Base-by-base conservation (phyloP, 495 filamentous ascomycete species). In the Trichoderma erinaceum region DNA sequence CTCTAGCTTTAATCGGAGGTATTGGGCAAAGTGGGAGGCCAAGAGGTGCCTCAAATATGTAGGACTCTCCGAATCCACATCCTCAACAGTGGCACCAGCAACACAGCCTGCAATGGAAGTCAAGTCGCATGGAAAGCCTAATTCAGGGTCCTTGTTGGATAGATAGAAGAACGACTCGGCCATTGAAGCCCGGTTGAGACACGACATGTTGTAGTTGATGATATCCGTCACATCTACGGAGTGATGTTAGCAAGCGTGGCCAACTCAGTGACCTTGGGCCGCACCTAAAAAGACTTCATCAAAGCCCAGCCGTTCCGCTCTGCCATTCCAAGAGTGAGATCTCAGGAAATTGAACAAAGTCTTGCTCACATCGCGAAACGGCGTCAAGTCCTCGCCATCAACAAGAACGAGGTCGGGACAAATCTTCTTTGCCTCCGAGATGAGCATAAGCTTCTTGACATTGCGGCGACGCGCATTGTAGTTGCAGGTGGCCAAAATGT, bases 401-500 rank as follows among this genome's bases (percentile, higher is more conserved):
- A 93, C 85, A 58, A 97, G 87, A 64, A 96, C 86, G 35, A 97
- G 84, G 65, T 96, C 91, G 0, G 93, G 92, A 72, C 92, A 95
- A 67, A 88, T 79, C 71, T 86, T 86, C 75, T 87, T 90, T 4
- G 93, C 94, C 70, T 97, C 91, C 63, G 78, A 82, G 76, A 97
- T 89, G 46, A 91, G 81, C 78, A 93, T 90, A 38, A 97, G 81
- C 79, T 98, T 97, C 77, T 83, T 83, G 48, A 97, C 81, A 32
- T 94, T 94, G 43, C 87, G 80, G 23, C 75, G 74, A 7, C 94
- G 86, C 8, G 94, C 94, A 73, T 90, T 91, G 75, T 97, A 97
- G 78, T 98, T 97, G 83, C 92, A 97, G 5, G 94, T 98, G 56
- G 93, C 93, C 32, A 97, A 85, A 58, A 97, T 96, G 72, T 91